Base-by-base conservation (phyloP, 805 yeast species). In the Metschnikowia proteae region DNA sequence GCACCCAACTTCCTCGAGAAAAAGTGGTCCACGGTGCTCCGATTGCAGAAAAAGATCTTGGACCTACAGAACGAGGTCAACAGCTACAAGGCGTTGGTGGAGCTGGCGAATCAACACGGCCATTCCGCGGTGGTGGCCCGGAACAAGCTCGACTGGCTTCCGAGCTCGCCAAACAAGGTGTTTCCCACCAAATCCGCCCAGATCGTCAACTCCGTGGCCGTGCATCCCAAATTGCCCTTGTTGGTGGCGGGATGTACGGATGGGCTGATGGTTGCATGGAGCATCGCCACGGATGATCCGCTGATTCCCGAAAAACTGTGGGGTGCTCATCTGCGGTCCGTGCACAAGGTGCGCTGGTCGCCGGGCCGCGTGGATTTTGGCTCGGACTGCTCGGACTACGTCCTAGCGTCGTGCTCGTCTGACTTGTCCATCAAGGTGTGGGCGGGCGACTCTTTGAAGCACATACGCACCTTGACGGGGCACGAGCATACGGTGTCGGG, bases 401-500 rank as follows among this genome's bases (percentile, higher is more conserved):
- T 74, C 0, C 60, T 78, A 33, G 82, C 80, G 22, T 70, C 82
- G 0, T 75, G 81, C 50, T 76, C 82, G 1, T 65, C 80, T 2
- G 84, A 80, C 58, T 62, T 80, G 40, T 57, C 71, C 10, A 78
- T 89, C 47, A 86, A 86, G 60, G 66, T 89, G 3, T 90, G 95
- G 94, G 85, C 83, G 58, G 74, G 80, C 4, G 71, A 78, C 10
- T 50, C 57, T 22, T 77, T 78, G 59, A 74, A 73, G 36, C 78
- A 84, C 39, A 61, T 80, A 1, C 73, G 88, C 33, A 81, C 89
- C 0, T 66, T 91, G 23, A 68, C 82, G 0, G 97, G 97, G 9
- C 98, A 91, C 66, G 95, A 89, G 51, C 96, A 91, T 62, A 80
- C 94, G 1, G 82, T 91, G 0, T 86, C 96, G 0, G 68, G 80